Evolutionary conservation across 257 asterid genomes (phyloP), one percentile per base, ranked within the genome.

Genomic region (Solanum bukasovii): DNA sequence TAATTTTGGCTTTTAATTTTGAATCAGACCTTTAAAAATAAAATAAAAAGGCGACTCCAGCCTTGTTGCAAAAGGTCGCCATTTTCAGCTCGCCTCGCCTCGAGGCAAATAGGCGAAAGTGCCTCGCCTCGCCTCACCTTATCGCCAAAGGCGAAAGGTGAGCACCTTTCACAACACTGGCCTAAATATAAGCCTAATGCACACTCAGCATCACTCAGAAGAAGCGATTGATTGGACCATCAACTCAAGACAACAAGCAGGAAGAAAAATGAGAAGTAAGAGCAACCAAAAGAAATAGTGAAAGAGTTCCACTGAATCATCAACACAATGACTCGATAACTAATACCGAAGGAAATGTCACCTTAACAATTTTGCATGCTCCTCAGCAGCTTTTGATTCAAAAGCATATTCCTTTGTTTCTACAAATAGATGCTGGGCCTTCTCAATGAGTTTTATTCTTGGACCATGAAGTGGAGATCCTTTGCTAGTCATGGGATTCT

Each of bases 331-430:
- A 33, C 27, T 68, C 37, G 16, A 18, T 11, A 78, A 31, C 67
- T 34, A 16, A 29, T 40, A 2, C 35, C 0, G 79, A 82, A 23
- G 86, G 7, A 74, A 84, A 34, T 20, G 84, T 61, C 88, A 97
- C 99, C 98, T 96, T 90, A 96, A 92, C 91, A 97, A 92, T 91
- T 96, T 96, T 79, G 98, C 98, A 88, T 97, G 99, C 89, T 97
- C 99, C 88, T 96, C 99, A n/a, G 99, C 99, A 88, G 98, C 99
- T 94, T 95, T 97, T 38, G 98, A 92, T 92, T 97, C 99, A 86
- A 96, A 97, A 67, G 88, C 77, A 87, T 95, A 94, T 89, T 97
- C 99, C 89, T 91, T 96, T 49, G 99, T 94, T 89, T 97, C 97
- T 13, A 92, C 67, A 83, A 97, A 96, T 86, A 96, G 98, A 88